These are phyloP conservation scores for Talaromyces borbonicus DNA, from an alignment of 495 filamentous ascomycete genomes.

Conservation along the genomic window DNA sequence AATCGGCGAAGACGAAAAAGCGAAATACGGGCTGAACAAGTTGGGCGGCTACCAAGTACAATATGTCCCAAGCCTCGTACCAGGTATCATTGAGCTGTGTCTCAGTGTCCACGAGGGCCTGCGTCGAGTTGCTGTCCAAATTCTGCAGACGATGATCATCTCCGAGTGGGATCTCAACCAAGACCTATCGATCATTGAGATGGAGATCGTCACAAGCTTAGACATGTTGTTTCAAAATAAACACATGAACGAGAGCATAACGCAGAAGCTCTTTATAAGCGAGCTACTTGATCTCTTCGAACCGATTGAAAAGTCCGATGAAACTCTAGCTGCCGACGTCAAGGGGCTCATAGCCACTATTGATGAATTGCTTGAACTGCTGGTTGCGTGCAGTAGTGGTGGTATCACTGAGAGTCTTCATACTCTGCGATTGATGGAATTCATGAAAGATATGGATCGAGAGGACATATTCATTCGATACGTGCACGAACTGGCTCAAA, in stretches of 20 bases:
- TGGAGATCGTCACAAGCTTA: constrained; percentile 92
- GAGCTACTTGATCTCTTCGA: constrained; percentile 80
- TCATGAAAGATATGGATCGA: constrained; percentile 92
- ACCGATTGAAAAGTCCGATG: constrained; percentile 54
- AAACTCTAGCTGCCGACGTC: constrained; percentile 67
- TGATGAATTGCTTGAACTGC: constrained; percentile 81
- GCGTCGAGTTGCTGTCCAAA: constrained; percentile 79
- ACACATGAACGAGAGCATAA: constrained; percentile 73
- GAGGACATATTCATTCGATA: constrained; percentile 96
- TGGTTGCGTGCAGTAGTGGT: constrained; percentile 83
- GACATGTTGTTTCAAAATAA: constrained; percentile 87
- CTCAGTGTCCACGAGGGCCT: constrained; percentile 91
- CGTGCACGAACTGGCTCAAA: constrained; percentile 80
- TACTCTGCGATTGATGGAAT: constrained; percentile 88
- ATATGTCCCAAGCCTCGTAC: constrained; percentile 87
- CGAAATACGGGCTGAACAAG: constrained; percentile 65
- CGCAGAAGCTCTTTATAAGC: constrained; percentile 84
- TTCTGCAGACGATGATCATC: constrained; percentile 94
- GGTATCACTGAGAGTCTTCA: constrained; percentile 75
- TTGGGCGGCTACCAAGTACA: constrained; percentile 97
- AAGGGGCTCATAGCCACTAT: constrained; percentile 71
- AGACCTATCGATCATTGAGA: constrained; percentile 84
- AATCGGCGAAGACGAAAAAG: constrained; percentile 61
- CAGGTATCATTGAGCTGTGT: constrained; percentile 87
- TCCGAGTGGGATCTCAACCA: constrained; percentile 97